Evolutionary conservation across 495 filamentous ascomycete species (phyloP).

Genomic region (Cladorrhinum samala): DNA sequence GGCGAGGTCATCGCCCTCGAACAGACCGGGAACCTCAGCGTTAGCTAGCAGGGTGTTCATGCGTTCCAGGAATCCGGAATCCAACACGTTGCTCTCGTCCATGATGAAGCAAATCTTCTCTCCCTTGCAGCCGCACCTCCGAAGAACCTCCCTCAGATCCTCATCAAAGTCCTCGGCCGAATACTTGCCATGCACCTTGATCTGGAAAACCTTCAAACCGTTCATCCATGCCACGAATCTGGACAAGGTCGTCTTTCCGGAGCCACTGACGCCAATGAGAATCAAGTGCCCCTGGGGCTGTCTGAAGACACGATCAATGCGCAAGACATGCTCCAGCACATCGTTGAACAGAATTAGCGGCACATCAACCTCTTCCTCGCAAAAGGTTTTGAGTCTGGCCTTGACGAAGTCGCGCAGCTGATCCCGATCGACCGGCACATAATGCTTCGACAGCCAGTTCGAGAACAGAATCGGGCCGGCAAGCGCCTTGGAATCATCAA

Average conservation of each 20-base stretch:
- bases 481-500: slow-evolving; percentile 82
- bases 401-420: slow-evolving; percentile 94
- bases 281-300: slow-evolving; percentile 98
- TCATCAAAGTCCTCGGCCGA: slow-evolving; percentile 98
- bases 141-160: slow-evolving; percentile 86
- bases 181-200: slow-evolving; percentile 98
- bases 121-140: slow-evolving; percentile 91
- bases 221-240: slow-evolving; percentile 99
- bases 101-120: slow-evolving; percentile 99
- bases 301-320: slow-evolving; percentile 96
- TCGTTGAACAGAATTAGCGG: slow-evolving; percentile 97
- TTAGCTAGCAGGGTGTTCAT: slow-evolving; percentile 99
- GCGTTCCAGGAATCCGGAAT: slow-evolving; percentile 95
- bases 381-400: slow-evolving; percentile 94
- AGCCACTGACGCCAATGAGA: slow-evolving; percentile 94
- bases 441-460: slow-evolving; percentile 99
- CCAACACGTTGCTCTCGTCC: slow-evolving; percentile 97
- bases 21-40: slow-evolving; percentile 94
- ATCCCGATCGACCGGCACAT: slow-evolving; percentile 92
- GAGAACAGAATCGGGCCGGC: slow-evolving; percentile 93
- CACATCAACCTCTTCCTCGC: slow-evolving; percentile 98
- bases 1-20: slow-evolving; percentile 94
- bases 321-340: slow-evolving; percentile 92
- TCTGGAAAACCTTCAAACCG: slow-evolving; percentile 95
- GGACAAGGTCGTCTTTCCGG: slow-evolving; percentile 95